Evolutionary conservation across 176 grass and related monocot genomes (phyloP).

Genomic region (Triticum monococcum): DNA sequence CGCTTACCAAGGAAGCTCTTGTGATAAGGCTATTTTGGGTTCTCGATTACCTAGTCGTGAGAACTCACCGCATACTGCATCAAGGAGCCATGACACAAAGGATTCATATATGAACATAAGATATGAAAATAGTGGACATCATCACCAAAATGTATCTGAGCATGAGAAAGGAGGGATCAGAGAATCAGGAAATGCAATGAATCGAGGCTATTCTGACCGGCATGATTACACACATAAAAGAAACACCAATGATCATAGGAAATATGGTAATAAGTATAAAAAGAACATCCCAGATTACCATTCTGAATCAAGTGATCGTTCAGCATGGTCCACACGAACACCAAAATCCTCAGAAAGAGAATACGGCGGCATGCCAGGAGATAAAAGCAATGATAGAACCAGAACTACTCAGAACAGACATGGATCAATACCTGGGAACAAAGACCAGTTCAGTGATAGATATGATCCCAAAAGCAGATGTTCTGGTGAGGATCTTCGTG

Average conservation of each 20-base stretch:
- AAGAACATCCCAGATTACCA: constrained; percentile 39
- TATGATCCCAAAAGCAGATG: constrained; percentile 52
- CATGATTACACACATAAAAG: constrained; percentile 31
- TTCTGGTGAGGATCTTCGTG: constrained; percentile 48
- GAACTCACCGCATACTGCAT: constrained; percentile 46
- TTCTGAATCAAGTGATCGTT: constrained; percentile 40
- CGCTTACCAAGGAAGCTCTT: constrained; percentile 28
- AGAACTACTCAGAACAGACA: constrained; percentile 30
- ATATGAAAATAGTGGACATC: constrained; percentile 31
- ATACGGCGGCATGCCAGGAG: constrained; percentile 30
- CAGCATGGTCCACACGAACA: constrained; percentile 23
- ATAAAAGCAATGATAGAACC: constrained; percentile 42
- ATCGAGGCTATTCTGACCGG: constrained; percentile 24
- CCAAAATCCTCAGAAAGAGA: constrained; percentile 48
- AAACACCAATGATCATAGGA: constrained; percentile 28
- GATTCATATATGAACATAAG: constrained; percentile 31
- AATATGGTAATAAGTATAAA: constrained; percentile 30
- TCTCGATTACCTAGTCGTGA: constrained; percentile 34
- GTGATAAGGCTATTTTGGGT: constrained; percentile 34
- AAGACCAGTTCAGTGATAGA: constrained; percentile 71
- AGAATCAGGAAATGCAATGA: constrained; percentile 23
- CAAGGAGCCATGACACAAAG: constrained; percentile 36
- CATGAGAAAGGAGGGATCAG: constrained; percentile 31
- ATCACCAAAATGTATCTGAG: constrained; percentile 32
- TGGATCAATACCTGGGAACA: constrained; percentile 51